phyloP scores from a whole-genome alignment of 306 rosid species.

The Trichosanthes truncata region DNA sequence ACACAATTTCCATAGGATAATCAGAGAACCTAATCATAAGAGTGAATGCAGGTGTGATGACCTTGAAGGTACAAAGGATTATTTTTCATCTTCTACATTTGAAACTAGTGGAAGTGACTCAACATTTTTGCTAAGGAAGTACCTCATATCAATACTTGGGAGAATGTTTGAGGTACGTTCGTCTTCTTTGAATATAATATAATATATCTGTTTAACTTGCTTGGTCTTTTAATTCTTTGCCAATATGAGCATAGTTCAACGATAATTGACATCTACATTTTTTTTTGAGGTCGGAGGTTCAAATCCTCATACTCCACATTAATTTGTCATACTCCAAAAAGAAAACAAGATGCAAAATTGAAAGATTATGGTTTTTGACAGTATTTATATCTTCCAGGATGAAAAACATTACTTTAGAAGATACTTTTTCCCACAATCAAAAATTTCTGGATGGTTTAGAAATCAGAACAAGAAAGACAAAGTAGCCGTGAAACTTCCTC shows the following conservation, averaged over 20 bases:
- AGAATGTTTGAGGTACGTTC: not conserved
- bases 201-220: too few species aligned
- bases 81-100: too few species aligned
- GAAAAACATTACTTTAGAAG: rapidly evolving
- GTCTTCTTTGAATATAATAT: not conserved
- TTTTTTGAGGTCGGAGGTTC: too few species aligned
- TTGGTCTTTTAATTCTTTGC: not conserved
- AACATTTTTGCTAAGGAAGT: not conserved
- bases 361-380: too few species aligned
- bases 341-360: too few species aligned
- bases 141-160: not conserved
- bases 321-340: too few species aligned
- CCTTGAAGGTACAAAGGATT: too few species aligned
- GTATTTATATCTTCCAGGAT: not conserved
- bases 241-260: too few species aligned
- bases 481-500: not conserved
- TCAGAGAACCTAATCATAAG: too few species aligned
- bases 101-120: not conserved
- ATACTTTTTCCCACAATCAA: not conserved
- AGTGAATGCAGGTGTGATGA: too few species aligned
- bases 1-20: not conserved
- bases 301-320: too few species aligned
- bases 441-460: not conserved
- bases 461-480: not conserved
- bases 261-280: too few species aligned